A percentile compares a stretch with the other conserved stretches of the same genome.
phyloP scores from a whole-genome alignment of 164 flowering plant species.

The Echeveria elegans region DNA sequence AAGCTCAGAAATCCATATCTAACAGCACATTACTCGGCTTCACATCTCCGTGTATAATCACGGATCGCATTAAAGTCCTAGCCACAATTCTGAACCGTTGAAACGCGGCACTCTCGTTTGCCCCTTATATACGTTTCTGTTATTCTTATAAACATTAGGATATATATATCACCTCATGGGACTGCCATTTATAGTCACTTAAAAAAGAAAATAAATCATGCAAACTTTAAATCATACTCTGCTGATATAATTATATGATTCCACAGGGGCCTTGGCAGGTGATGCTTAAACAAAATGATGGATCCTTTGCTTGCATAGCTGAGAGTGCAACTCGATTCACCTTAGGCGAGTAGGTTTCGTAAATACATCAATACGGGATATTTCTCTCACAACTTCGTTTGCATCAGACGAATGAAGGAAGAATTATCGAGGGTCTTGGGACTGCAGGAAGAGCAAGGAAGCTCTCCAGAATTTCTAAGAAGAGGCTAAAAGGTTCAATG shows the following conservation, averaged over 20 bases:
- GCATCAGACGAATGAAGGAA: constrained; percentile 80
- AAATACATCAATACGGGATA: not conserved
- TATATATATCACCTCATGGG: not conserved
- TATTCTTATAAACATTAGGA: not conserved
- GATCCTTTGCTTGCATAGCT: constrained; percentile 84
- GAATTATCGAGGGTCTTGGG: constrained; percentile 90
- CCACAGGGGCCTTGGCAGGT: constrained; percentile 99
- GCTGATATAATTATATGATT: constrained; percentile 8
- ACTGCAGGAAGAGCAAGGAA: constrained; percentile 91
- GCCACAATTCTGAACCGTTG: constrained; percentile 60
- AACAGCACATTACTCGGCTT: constrained; percentile 95
- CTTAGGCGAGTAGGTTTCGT: constrained; percentile 39
- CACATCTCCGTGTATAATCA: constrained; percentile 89
- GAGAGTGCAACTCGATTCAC: constrained; percentile 90
- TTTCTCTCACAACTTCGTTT: constrained; percentile 3
- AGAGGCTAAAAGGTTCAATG: constrained; percentile 81
- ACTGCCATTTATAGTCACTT: not conserved
- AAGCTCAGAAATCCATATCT: constrained; percentile 59
- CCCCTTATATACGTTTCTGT: not conserved
- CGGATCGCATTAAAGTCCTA: constrained; percentile 74
- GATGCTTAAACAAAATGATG: constrained; percentile 92
- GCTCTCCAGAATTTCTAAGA: constrained; percentile 81
- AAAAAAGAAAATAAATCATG: too few species aligned
- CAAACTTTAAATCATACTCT: not conserved
- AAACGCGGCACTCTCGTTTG: not conserved